These are phyloP conservation scores for Dinochytrium kinnereticum DNA, from an alignment of 371 early-diverging fungal genomes.

Conservation along the genomic window DNA sequence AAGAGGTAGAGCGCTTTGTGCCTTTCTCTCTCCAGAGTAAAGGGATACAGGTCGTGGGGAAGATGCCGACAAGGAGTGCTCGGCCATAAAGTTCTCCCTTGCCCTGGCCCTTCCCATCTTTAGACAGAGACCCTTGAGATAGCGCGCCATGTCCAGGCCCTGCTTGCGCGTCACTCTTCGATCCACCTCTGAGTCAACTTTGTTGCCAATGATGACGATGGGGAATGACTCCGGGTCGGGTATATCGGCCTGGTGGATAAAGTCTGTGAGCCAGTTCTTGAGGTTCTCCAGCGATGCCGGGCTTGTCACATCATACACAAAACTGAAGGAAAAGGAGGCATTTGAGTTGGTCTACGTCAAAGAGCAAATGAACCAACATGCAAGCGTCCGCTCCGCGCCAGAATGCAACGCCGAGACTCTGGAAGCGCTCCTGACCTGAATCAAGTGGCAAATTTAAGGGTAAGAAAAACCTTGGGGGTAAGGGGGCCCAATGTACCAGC, in stretches of 20 bases:
- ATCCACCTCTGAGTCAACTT: conserved; percentile 48
- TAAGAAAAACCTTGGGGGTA: neutral
- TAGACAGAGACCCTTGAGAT: conserved; percentile 14
- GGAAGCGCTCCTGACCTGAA: conserved; percentile 60
- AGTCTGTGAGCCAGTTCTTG: conserved; percentile 53
- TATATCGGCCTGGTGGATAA: conserved; percentile 48
- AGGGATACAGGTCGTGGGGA: neutral
- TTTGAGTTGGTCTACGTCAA: no score
- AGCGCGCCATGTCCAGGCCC: conserved; percentile 26
- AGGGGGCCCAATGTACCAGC: conserved; percentile 50
- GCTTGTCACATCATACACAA: conserved; percentile 62
- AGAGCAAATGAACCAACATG: conserved; percentile 30
- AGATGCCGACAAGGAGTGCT: neutral
- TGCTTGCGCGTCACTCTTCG: conserved; percentile 28
- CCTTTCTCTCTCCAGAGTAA: neutral
- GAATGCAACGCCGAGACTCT: conserved; percentile 57
- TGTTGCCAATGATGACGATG: conserved; percentile 58
- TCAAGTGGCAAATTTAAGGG: neutral
- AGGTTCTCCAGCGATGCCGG: conserved; percentile 48
- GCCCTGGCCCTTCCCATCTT: neutral
- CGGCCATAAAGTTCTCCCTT: neutral
- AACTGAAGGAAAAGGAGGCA: conserved; percentile 25
- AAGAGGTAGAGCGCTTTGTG: neutral
- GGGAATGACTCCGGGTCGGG: conserved; percentile 49
- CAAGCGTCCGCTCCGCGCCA: conserved; percentile 65